phyloP scores from a whole-genome alignment of 371 early-diverging fungal genomes.

The Lichtheimia hyalospora region DNA sequence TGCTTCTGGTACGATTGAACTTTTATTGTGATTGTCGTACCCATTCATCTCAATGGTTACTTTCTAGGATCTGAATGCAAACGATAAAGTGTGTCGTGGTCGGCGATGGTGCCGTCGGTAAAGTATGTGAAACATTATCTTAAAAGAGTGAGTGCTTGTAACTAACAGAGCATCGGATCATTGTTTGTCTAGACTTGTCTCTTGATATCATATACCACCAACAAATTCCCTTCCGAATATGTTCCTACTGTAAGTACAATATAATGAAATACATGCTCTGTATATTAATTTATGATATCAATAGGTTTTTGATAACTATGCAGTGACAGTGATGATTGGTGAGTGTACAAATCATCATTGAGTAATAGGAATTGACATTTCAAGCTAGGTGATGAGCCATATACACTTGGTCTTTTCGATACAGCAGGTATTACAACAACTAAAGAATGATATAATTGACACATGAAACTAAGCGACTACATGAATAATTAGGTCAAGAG shows the following conservation, averaged over 20 bases:
- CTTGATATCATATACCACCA: conserved; percentile 97
- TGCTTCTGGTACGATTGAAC: too few relatives aligned
- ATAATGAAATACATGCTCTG: not conserved
- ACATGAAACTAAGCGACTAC: not conserved
- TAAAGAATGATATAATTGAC: not conserved
- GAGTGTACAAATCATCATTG: not conserved
- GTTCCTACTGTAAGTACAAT: conserved; percentile 82
- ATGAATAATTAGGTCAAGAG: conserved; percentile 71
- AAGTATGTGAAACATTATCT: conserved; percentile 52
- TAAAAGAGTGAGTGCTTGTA: not conserved
- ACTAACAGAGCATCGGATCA: not conserved
- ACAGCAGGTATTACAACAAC: conserved; percentile 86
- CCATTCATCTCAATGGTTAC: too few relatives aligned
- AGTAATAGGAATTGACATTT: conserved; percentile 2
- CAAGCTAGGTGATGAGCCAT: conserved; percentile 70
- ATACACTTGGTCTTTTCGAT: conserved; percentile 93
- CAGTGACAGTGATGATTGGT: conserved; percentile 98
- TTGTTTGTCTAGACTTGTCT: conserved; percentile 79
- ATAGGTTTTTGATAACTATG: conserved; percentile 98
- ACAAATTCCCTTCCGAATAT: conserved; percentile 98
- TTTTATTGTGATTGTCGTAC: too few relatives aligned
- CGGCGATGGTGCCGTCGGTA: conserved; percentile 98
- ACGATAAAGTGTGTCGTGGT: conserved; percentile 95
- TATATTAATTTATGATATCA: not conserved
- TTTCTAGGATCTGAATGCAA: conserved; percentile 54